Evolutionary conservation across 768 basidiomycete genomes (phyloP), one percentile per base, ranked within the genome.

Genomic region (Russula compacta): DNA sequence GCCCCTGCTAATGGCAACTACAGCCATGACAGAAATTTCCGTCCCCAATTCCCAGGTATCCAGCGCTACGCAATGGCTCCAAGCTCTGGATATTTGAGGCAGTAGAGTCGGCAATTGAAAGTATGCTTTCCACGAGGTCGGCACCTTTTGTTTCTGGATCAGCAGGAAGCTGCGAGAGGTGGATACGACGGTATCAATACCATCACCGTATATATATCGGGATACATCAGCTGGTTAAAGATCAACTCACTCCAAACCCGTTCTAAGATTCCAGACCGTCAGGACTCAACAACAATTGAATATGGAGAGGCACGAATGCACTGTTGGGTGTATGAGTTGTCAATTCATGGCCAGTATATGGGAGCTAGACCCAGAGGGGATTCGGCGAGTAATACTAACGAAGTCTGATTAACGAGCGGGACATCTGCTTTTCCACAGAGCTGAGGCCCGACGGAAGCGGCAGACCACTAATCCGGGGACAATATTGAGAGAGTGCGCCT

Each of bases 221-320:
- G 36, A 38, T 8, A n/a, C 19, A 7, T 19, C 10, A 15, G 36
- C 5, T 14, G 71, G 74, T 21, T 58, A 3, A 17, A 42, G 76
- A 77, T 60, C 71, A 70, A 58, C 77, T 75, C 2, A 69, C 68
- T 21, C 74, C 79, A 65, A 81, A 79, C n/a, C 61, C 58, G 47
- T 71, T 71, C 49, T 70, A 7, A 78, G 78, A 64, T 81, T 82
- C 68, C 76, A 72, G 14, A 60, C 69, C 4, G 69, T 66, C 47
- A 83, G 63, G 12, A 80, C 75, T 64, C 58, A 80, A 48, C 14
- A 81, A 69, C 9, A 80, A 79, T 64, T 79, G 36, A 21, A 81
- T 66, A 64, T 81, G 81, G 11, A 81, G 68, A 38, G 36, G 36
- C 36, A 38, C 36, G 36, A 12, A 52, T 2, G 80, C 81, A 44